phyloP scores from a whole-genome alignment of 768 basidiomycete species.

The Albatrellus ellisii region DNA sequence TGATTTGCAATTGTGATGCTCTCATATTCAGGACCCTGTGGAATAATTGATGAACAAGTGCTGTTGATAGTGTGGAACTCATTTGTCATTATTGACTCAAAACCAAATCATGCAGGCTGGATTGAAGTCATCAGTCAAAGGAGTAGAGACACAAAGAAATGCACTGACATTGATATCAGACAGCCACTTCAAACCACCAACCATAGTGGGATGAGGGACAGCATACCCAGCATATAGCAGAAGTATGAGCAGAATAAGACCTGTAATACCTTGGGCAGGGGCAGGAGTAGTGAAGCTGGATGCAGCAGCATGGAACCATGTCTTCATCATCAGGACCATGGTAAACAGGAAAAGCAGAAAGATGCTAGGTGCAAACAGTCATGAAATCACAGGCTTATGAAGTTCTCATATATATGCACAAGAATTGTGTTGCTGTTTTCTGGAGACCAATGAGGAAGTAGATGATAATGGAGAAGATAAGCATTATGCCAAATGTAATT shows the following conservation, averaged over 20 bases:
- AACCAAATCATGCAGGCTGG: constrained; percentile 57
- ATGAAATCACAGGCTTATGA: background rate
- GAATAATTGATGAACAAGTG: constrained; percentile 42
- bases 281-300: constrained; percentile 46
- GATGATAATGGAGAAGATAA: constrained; percentile 33
- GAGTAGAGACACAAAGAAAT: background rate
- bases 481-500: constrained; percentile 33
- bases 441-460: constrained; percentile 56
- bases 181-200: constrained; percentile 58
- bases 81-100: constrained; percentile 66
- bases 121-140: constrained; percentile 14
- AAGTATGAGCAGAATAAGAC: constrained; percentile 35
- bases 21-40: constrained; percentile 51
- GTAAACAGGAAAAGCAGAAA: constrained; percentile 44
- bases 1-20: constrained; percentile 46
- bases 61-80: constrained; percentile 68
- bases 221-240: constrained; percentile 47
- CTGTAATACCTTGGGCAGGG: constrained; percentile 48
- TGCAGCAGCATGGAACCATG: constrained; percentile 59
- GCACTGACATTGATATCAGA: constrained; percentile 39
- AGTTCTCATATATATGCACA: constrained; percentile 28
- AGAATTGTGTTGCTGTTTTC: constrained; percentile 43
- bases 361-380: constrained; percentile 24
- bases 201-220: constrained; percentile 50
- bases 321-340: constrained; percentile 55